Evolutionary conservation across 1,139 yeast species (phyloP), one percentile per base, ranked within the genome.

Genomic region (Sugiyamaella xylanicola): DNA sequence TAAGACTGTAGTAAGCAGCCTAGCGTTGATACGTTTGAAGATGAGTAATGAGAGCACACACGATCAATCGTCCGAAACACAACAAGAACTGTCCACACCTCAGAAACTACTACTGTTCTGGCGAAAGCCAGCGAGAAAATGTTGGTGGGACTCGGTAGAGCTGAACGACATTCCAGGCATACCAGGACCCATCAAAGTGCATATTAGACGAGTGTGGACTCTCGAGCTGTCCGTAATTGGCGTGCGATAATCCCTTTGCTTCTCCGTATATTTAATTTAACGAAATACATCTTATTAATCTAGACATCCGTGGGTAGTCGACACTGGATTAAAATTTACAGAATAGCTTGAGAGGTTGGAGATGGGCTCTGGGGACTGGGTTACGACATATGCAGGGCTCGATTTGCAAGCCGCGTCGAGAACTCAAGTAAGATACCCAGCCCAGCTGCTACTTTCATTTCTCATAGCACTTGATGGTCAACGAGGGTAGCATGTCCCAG

Each of bases 121-220:
- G 99, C 81, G 97, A 61, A 93, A 93, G 68, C 99, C 99, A 0
- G 99, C 99, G 1, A 80, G 99, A 67, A 95, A 95, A 70, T 95
- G 99, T 73, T 95, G 99, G 99, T 95, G 99, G 99, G 86, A 87
- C 51, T 65, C 71, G 19, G 61, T 86, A 65, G 83, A 83, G 47
- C 74, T 77, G 48, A 75, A 84, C 19, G 80, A 79, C 4, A 75
- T 90, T 32, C 78, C 77, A 36, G 75, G 87, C 8, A 56, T 68
- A 8, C 64, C 63, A 4, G 70, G 66, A 13, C 68, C 71, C 7
- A 72, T 82, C 50, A 83, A 80, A 61, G 86, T 87, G 16, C 95
- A 88, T 67, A 79, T 86, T 47, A 78, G 95, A 61, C 75, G 95
- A 60, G 95, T 87, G 19, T 88, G 96, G 96, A 88, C 96, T 1